Base-by-base conservation (phyloP, 768 basidiomycete genomes). In the Mycena amicta region DNA sequence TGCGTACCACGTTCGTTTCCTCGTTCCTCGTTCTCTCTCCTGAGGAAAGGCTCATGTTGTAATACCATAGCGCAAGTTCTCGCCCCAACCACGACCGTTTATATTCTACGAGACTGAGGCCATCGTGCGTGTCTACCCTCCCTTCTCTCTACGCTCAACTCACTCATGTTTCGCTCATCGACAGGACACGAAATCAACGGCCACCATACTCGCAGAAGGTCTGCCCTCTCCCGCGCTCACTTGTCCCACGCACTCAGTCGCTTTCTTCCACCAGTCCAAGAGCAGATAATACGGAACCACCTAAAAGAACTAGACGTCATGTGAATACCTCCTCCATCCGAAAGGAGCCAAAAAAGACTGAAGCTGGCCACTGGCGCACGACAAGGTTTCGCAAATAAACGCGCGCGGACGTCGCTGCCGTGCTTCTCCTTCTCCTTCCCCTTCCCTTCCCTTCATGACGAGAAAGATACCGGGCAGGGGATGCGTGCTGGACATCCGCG, bases 41-140 rank as follows among this genome's bases (percentile, higher is more conserved):
- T 46, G 12, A 26, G 2, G 20, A 16, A 16, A 5, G 20, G 12
- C 22, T n/a, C 4, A 29, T 4, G 31, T 16, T 4, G 33, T 11
- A 18, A 31, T 39, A 43, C 26, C 20, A 41, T 52, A 82, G 80
- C 75, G 71, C 60, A 76, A 77, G 27, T 68, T 80, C 39, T 82
- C 82, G 16, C 81, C 81, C 5, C 71, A 74, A 51, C 74, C 77
- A 26, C 77, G 89, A 4, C 75, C 83, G 1, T 89, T 89, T 65
- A 83, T 87, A 63, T 85, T 82, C 60, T 83, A 90, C 64, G 83
- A 87, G 65, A 89, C 88, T 0, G 87, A 87, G 37, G 88, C 88
- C 4, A 83, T 89, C 45, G 88, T 88, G 66, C 52, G 86, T 80
- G 6, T 53, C 50, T n/a, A n/a, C n/a, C 47, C 15, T 22, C 18